Conservation (phyloP, 805 yeast species). For the Soucietia sequanensis region DNA sequence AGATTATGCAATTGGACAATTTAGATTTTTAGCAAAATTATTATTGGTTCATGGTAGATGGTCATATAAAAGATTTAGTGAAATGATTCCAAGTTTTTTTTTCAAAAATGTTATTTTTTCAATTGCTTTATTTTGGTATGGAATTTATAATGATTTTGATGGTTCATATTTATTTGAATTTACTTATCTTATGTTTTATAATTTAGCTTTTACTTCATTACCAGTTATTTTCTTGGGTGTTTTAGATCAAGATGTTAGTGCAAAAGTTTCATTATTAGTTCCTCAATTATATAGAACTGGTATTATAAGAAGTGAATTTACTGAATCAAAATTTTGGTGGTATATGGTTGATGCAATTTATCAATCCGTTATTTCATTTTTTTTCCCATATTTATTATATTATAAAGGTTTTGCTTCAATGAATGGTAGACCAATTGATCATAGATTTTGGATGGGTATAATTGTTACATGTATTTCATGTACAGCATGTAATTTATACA, state of each 20-base stretch:
- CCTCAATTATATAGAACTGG: slow-evolving; percentile 78
- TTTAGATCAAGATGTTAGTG: slow-evolving; percentile 78
- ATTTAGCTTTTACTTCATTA: slow-evolving; percentile 77
- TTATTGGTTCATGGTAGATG: slow-evolving; percentile 81
- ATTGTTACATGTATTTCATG: slow-evolving; percentile 66
- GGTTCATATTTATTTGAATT: slow-evolving; percentile 78
- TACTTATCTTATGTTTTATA: slow-evolving; percentile 78
- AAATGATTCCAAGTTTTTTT: slow-evolving; percentile 81
- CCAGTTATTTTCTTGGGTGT: slow-evolving; percentile 79
- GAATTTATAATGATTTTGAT: slow-evolving; percentile 70
- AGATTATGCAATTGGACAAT: slow-evolving; percentile 84
- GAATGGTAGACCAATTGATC: slow-evolving; percentile 63
- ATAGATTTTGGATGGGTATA: slow-evolving; percentile 71
- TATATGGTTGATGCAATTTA: slow-evolving; percentile 78
- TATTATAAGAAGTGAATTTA: slow-evolving; percentile 71
- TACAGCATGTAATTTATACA: slow-evolving; percentile 63
- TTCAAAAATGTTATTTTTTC: slow-evolving; percentile 78
- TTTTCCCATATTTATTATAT: slow-evolving; percentile 62
- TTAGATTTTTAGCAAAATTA: slow-evolving; percentile 65
- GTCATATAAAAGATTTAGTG: slow-evolving; percentile 79
- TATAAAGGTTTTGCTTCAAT: slow-evolving; percentile 26
- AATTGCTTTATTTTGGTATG: slow-evolving; percentile 76
- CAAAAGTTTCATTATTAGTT: slow-evolving; percentile 62
- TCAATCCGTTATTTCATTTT: slow-evolving; percentile 71
- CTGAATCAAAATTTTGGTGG: slow-evolving; percentile 62